These are phyloP conservation scores for Reutealis trisperma DNA, from an alignment of 345 rosid species.

Conservation along the genomic window DNA sequence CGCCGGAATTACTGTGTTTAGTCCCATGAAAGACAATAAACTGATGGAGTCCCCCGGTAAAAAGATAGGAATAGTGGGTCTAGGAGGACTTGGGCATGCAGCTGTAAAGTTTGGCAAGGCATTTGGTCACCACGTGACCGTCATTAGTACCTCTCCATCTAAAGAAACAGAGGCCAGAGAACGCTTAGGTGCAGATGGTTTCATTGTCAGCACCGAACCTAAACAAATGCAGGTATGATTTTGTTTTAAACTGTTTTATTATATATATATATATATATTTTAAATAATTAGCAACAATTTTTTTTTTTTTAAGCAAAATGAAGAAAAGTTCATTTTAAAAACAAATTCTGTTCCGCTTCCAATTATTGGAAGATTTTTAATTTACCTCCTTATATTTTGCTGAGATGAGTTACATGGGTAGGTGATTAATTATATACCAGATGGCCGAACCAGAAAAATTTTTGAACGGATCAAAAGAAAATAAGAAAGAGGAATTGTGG, in stretches of 20 bases:
- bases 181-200: conserved; percentile 53
- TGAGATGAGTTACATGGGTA: too few relatives aligned
- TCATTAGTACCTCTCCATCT: conserved; percentile 60
- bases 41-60: conserved; percentile 37
- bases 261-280: too few relatives aligned
- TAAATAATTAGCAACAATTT: too few relatives aligned
- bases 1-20: conserved; percentile 58
- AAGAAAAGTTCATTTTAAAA: too few relatives aligned
- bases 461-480: too few relatives aligned
- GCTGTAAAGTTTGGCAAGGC: conserved; percentile 62
- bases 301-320: too few relatives aligned
- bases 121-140: conserved; percentile 58
- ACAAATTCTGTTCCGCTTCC: too few relatives aligned
- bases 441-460: too few relatives aligned
- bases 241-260: background rate
- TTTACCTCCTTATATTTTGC: too few relatives aligned
- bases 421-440: too few relatives aligned
- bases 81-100: conserved; percentile 58
- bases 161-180: conserved; percentile 54
- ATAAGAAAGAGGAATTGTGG: too few relatives aligned
- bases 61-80: conserved; percentile 53
- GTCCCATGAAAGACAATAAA: conserved; percentile 49
- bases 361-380: too few relatives aligned
- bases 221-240: conserved; percentile 51
- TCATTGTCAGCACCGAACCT: conserved; percentile 48